phyloP scores from a whole-genome alignment of 768 basidiomycete species.

The Boletus bicolor region DNA sequence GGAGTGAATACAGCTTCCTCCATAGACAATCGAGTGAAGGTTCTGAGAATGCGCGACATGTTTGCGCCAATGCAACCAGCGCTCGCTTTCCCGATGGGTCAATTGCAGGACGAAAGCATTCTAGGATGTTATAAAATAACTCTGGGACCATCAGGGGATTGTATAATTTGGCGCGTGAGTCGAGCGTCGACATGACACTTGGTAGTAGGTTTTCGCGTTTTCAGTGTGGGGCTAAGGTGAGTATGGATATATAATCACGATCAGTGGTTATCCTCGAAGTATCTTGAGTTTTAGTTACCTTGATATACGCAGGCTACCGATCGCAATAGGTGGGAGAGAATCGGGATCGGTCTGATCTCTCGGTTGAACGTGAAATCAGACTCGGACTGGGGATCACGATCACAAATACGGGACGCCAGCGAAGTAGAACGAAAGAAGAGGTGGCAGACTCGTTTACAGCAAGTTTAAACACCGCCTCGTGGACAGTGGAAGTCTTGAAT shows the following conservation, averaged over 20 bases:
- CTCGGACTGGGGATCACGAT: not conserved
- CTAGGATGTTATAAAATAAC: conserved; percentile 5
- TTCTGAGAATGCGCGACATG: conserved; percentile 6
- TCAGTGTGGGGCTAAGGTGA: not conserved
- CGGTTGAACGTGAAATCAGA: not conserved
- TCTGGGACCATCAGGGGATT: conserved; percentile 5
- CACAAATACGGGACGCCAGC: not conserved
- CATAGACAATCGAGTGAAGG: conserved; percentile 13
- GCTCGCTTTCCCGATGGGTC: not conserved
- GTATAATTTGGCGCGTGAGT: not conserved
- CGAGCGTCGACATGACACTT: not conserved
- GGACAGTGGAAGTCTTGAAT: no score
- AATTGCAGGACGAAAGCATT: not conserved
- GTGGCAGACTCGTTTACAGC: not conserved
- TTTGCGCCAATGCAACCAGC: conserved; percentile 7
- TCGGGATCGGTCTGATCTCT: not conserved
- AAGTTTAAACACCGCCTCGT: no score
- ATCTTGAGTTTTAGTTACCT: not conserved
- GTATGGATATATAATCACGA: not conserved
- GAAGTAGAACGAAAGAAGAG: not conserved
- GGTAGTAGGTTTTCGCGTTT: not conserved
- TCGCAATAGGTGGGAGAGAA: not conserved
- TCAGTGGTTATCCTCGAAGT: not conserved
- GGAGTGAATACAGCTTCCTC: conserved; percentile 5
- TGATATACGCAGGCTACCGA: not conserved